Evolutionary conservation across 23 red algal genomes (phyloP), one percentile per base, ranked within the genome.

Genomic region (Gracilariopsis chorda): DNA sequence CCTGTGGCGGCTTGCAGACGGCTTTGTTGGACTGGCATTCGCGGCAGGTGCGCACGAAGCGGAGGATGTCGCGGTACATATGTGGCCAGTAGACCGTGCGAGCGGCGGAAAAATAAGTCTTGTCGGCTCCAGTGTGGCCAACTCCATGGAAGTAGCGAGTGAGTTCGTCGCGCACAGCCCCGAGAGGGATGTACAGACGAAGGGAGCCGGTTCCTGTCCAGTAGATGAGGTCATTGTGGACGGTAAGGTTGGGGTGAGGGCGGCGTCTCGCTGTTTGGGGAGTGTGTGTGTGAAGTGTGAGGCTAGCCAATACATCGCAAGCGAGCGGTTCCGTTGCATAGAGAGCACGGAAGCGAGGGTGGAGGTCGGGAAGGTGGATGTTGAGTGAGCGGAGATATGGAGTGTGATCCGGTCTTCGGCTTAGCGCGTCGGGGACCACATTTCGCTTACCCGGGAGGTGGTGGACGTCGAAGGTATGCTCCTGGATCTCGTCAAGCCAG

Each of bases 401-500:
- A 6, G 4, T 13, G 24, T 69, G 55, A 40, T 86, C 46, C 4
- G 60, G 41, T 11, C 23, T 0, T 65, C 81, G 57, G 32, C 58
- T 86, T 4, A 86, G 81, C 9, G 57, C 81, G 24, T 86, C 81
- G 12, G 58, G 47, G 11, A 49, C 81, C 7, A 49, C 20, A 58
- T 86, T 67, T 3, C 40, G 7, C 2, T 6, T 12, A 8, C 58
- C 81, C 8, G 58, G 37, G 11, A 86, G 33, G 24, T 70, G 0
- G 12, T 14, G 10, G 4, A 86, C 28, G 11, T 86, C 35, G 24
- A 49, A 86, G 7, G 19, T 17, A 47, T 47, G 69, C 16, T 48
- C 29, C 60, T 86, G 55, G 0, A 70, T 51, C 33, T 86, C 81
- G 35, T 71, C 58, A 12, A 86, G 3, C 56, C 81, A 86, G 6